Base-by-base conservation (phyloP, 306 rosid species). In the Cucumis hystrix region DNA sequence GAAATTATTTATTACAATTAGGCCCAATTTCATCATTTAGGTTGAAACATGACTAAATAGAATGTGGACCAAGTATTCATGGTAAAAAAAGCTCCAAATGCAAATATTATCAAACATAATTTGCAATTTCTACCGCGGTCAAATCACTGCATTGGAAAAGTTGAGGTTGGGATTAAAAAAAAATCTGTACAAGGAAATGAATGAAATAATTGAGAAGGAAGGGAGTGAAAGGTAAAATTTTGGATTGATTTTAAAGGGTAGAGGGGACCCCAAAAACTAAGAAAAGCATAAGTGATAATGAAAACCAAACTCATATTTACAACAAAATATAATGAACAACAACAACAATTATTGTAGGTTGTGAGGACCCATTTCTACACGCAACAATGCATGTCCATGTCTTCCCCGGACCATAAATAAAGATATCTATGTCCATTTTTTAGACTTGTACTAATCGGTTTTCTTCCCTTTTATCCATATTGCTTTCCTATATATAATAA, bases 231-330 rank as follows among this genome's bases (percentile, higher is more conserved):
- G 78, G 80, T 78, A 75, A 63, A 33, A 81, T 43, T 86, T 86
- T 88, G 94, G 89, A 85, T 82, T 80, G 80, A 21, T 30, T 33
- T 68, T 15, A 39, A 49, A 52, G 77, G 78, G 33, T 20, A 0
- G 83, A 78, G 93, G 93, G 83, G 82, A 66, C 82, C 86, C 14
- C 43, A 62, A 72, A 56, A 20, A 7, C 0, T 28, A 81, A 77
- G 79, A 80, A 52, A 1, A 85, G 79, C 80, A 33, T 54, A 35
- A 6, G 49, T 79, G 87, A 81, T 58, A 54, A 67, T 33, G 86
- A 82, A 59, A 76, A 25, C 80, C 14, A 78, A 85, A 82, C 71
- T 79, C 90, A 75, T 79, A 61, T 58, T 81, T 79, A 68, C 74
- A 68, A 68, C 56, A 68, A 20, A 51, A 68, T 21, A 20, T 51